These are phyloP conservation scores for Xanthoceras sorbifolium DNA, from an alignment of 345 rosid genomes.

Conservation along the genomic window DNA sequence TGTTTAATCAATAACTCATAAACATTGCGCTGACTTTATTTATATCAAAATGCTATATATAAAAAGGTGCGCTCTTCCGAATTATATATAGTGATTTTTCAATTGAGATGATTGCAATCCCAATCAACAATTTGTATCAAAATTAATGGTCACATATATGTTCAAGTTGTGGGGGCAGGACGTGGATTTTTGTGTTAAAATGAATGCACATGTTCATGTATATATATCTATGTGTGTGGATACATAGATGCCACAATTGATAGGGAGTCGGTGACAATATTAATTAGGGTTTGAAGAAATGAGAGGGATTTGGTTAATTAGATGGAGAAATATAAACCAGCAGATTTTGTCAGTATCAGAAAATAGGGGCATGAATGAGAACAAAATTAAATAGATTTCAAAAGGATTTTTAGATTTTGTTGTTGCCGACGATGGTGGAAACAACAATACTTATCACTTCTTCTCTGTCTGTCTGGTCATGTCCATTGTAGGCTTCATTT, in stretches of 20 bases:
- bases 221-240: not conserved
- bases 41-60: too few species aligned
- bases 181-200: not conserved
- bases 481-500: slow-evolving; percentile 28
- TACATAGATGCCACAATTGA: slow-evolving; percentile 16
- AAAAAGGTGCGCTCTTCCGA: too few species aligned
- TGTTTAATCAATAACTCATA: too few species aligned
- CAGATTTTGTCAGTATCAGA: slow-evolving; percentile 33
- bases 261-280: slow-evolving; percentile 36
- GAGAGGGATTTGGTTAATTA: slow-evolving; percentile 10
- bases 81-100: too few species aligned
- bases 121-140: not conserved
- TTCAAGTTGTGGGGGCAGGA: too few species aligned
- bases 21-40: too few species aligned
- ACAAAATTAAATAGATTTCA: slow-evolving; percentile 31
- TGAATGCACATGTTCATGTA: not conserved
- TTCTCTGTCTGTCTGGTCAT: not conserved
- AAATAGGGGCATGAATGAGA: slow-evolving; percentile 19
- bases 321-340: slow-evolving; percentile 17
- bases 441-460: slow-evolving; percentile 7
- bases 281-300: slow-evolving; percentile 21
- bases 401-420: slow-evolving; percentile 44
- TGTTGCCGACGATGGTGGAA: slow-evolving; percentile 33
- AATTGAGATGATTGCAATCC: too few species aligned
- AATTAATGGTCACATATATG: not conserved